Conservation (phyloP, 1,284 basidiomycete genomes). For the Entoloma clypeatum region DNA sequence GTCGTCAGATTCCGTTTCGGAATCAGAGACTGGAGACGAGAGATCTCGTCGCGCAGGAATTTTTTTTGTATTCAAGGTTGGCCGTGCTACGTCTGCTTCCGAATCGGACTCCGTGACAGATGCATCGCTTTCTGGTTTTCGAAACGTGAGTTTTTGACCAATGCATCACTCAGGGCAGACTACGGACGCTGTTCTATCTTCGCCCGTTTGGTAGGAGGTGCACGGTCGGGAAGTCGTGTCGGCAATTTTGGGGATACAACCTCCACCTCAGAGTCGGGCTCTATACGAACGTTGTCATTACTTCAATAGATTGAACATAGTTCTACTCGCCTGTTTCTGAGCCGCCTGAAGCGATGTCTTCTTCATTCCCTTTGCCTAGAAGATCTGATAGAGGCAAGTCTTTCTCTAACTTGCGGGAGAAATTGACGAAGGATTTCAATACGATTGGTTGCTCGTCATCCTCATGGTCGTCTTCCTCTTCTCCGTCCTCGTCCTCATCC, state of each 20-base stretch:
- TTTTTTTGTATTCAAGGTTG: background rate
- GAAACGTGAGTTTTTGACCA: background rate
- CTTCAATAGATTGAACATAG: no score
- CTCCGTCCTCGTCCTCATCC: conserved; percentile 23
- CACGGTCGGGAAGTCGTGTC: background rate
- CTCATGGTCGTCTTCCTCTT: conserved; percentile 15
- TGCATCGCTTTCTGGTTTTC: conserved; percentile 20
- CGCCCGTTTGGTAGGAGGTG: conserved; percentile 6
- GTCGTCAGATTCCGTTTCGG: conserved; percentile 34
- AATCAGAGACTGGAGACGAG: conserved; percentile 22
- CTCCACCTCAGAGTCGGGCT: conserved; percentile 25
- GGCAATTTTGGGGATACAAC: conserved; percentile 8
- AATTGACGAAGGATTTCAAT: conserved; percentile 24
- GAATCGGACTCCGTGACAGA: conserved; percentile 45
- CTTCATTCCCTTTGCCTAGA: background rate
- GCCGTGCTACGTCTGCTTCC: conserved; percentile 21
- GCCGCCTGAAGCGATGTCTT: conserved; percentile 17
- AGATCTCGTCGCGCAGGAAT: no score
- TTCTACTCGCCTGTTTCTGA: conserved; percentile 30
- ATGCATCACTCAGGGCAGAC: background rate
- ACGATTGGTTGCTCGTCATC: conserved; percentile 23
- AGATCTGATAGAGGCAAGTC: background rate
- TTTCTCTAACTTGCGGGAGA: conserved; percentile 5
- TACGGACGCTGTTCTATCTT: conserved; percentile 14
- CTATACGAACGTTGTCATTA: conserved; percentile 13